phyloP scores from a whole-genome alignment of 2,329 filamentous ascomycete species.

The Aspergillus sp. region DNA sequence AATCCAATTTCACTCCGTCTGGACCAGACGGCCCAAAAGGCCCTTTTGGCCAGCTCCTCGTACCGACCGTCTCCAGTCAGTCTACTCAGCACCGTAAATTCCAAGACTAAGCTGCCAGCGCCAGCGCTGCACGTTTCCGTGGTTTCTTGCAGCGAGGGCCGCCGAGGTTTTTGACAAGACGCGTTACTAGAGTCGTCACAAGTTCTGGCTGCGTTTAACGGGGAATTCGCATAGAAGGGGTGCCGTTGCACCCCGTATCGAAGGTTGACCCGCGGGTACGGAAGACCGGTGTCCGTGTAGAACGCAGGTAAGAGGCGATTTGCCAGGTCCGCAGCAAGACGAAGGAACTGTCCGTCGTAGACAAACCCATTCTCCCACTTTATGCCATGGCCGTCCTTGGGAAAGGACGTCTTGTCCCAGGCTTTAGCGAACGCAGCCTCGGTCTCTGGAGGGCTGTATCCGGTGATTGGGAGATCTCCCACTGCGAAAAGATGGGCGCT shows the following conservation, averaged over 20 bases:
- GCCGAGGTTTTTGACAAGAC: slow-evolving; percentile 38
- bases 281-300: slow-evolving; percentile 83
- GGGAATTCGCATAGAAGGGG: slow-evolving; percentile 87
- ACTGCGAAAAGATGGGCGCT: slow-evolving; percentile 92
- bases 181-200: slow-evolving; percentile 45
- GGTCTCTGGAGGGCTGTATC: slow-evolving; percentile 60
- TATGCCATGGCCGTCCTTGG: slow-evolving; percentile 45
- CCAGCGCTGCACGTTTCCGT: slow-evolving; percentile 97
- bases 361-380: slow-evolving; percentile 72
- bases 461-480: slow-evolving; percentile 81
- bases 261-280: slow-evolving; percentile 91
- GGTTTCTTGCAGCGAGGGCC: slow-evolving; percentile 58
- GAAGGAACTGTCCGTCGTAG: slow-evolving; percentile 85
- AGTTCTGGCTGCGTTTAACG: slow-evolving; percentile 55
- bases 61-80: slow-evolving; percentile 85
- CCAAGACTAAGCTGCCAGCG: slow-evolving; percentile 89
- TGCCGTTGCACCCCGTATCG: slow-evolving; percentile 66
- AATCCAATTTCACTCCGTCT: slow-evolving; percentile 80
- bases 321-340: slow-evolving; percentile 83
- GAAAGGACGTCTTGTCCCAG: slow-evolving; percentile 37
- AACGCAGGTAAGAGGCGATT: slow-evolving; percentile 86
- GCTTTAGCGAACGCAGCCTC: slow-evolving; percentile 38
- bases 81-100: slow-evolving; percentile 86
- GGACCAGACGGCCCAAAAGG: slow-evolving; percentile 97
- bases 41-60: slow-evolving; percentile 82